Evolutionary conservation across 2,329 filamentous ascomycete genomes (phyloP), one percentile per base, ranked within the genome.

Genomic region (Rosellinia necatrix): DNA sequence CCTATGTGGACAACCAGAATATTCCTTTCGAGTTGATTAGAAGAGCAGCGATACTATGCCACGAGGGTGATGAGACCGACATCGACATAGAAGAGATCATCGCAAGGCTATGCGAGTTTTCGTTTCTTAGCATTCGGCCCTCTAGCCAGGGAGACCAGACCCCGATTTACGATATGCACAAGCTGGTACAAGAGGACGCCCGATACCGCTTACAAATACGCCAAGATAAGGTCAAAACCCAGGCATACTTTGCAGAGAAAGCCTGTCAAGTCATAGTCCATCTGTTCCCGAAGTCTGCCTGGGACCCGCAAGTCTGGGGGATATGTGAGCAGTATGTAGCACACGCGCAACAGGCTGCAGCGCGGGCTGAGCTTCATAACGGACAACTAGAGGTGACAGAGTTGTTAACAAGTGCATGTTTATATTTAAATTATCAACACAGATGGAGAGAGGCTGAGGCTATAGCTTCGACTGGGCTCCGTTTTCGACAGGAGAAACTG

Each of bases 101-200:
- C n/a, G 68, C 69, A 2, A 68, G 60, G 2, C 62, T 75, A 0
- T 67, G 57, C 6, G 68, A 55, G 7, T 74, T 73, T 35, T 56
- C 65, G 0, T 74, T 75, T 49, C 49, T 75, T 4, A 27, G 4
- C 5, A 40, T 40, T 32, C 24, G 24, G 22, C 3, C 10, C 63
- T 50, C 12, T 44, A 22, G 12, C 67, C 64, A 12, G 52, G 51
- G 2, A 61, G 61, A 3, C 43, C 40, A 3, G 48, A 69, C 0
- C 56, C 22, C 21, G 17, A 24, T 66, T 0, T 72, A 66, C 44
- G 70, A 74, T 27, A 74, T 75, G 66, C 72, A 75, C 42, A 63
- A 68, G 5, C 61, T 76, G 3, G 72, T 76, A 1, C 71, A 75
- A 24, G 21, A 71, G 27, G 69, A 71, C 12, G 68, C 63, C 6